Percentiles rank a stretch among this genome's conserved stretches.
phyloP scores from a whole-genome alignment of 2,329 filamentous ascomycete species.

The Aspergillus puulaauensis region DNA sequence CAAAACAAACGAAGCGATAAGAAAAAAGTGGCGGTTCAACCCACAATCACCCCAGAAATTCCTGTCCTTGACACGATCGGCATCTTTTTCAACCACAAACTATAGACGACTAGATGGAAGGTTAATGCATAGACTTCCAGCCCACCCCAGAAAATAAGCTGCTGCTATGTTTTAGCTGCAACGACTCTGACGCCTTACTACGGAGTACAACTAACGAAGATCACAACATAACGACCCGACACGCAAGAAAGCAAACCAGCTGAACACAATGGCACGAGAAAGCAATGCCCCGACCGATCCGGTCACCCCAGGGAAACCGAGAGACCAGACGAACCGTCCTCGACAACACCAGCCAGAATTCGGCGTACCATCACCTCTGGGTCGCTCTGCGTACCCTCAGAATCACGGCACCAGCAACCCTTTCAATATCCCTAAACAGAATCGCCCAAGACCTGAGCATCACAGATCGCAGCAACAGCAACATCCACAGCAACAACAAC shows the following conservation, averaged over 20 bases:
- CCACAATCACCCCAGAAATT: not conserved
- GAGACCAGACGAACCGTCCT: constrained; percentile 23
- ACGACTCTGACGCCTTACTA: not conserved
- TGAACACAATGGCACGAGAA: constrained; percentile 9
- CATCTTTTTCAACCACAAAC: not conserved
- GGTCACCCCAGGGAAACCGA: constrained; percentile 3
- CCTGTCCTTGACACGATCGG: not conserved
- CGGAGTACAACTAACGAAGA: not conserved
- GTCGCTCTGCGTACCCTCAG: constrained; percentile 42
- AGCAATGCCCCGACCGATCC: constrained; percentile 6
- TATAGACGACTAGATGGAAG: not conserved
- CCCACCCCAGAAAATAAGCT: not conserved
- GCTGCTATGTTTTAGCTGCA: not conserved
- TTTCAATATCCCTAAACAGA: constrained; percentile 54
- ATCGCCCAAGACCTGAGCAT: constrained; percentile 51
- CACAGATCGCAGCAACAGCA: constrained; percentile 36
- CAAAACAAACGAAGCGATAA: constrained; percentile 14
- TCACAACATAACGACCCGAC: not conserved
- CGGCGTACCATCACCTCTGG: constrained; percentile 58
- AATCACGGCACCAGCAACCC: constrained; percentile 39
- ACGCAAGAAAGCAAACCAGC: not conserved
- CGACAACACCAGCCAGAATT: constrained; percentile 52
- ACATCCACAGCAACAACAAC: constrained; percentile 15
- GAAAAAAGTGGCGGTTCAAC: constrained; percentile 9
- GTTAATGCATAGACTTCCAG: not conserved